Base-by-base conservation (phyloP, 2,329 filamentous ascomycete species). In the Colletotrichum kahawae region DNA sequence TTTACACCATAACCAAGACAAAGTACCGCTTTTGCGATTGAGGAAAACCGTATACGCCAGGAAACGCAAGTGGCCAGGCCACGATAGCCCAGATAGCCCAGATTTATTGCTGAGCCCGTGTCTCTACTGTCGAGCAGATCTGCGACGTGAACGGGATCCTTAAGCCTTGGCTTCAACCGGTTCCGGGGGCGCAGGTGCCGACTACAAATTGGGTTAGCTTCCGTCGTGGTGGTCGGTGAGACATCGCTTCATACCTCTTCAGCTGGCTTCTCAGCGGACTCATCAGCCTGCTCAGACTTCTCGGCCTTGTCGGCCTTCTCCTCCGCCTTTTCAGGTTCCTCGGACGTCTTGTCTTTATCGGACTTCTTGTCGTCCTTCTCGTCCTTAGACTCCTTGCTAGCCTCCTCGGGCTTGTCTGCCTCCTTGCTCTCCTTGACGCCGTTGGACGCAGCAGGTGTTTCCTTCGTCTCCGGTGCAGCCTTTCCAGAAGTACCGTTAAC, bases 401-500 rank as follows among this genome's bases (percentile, higher is more conserved):
- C 54, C 21, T 85, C 85, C 71, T 84, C 82, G 64, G 85, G 83
- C 54, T 82, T 81, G 75, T 86, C 85, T 4, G 81, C 79, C 59
- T 86, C 81, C 18, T 82, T 85, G 64, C 77, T 81, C 33, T 87
- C 83, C 75, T 87, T 84, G 66, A 81, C 82, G 29, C 85, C 87
- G 67, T 88, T 85, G 16, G 82, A 78, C 6, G 79, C 57, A 43
- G 77, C 69, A 65, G 83, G 82, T 10, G 78, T 68, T 16, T 78
- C 80, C 72, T 82, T 82, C 80, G 89, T 90, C 63, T 84, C 82
- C 8, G 87, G 86, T 38, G 85, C 83, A 33, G 81, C 77, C 60
- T 79, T 77, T 24, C 83, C 82, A 13, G 84, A 77, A 18, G 85
- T 83, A 74, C 89, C 87, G 43, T 90, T 90, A 4, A 89, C 85